Evolutionary conservation across 306 rosid species (phyloP).

Genomic region (Dalbergia cultrata): DNA sequence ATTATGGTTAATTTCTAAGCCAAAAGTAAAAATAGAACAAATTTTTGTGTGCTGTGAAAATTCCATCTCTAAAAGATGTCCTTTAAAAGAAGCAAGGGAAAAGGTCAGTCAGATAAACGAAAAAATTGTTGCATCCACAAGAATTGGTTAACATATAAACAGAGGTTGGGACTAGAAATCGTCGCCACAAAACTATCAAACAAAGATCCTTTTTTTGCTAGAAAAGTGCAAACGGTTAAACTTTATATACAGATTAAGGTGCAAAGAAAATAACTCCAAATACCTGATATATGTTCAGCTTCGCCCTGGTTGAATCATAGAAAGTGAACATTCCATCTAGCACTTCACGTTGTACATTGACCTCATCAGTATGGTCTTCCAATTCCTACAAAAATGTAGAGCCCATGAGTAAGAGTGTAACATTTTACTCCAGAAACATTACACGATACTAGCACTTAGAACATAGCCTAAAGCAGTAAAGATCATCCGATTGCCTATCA

Average conservation of each 20-base stretch:
- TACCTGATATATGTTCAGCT: conserved; percentile 89
- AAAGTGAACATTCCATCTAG: conserved; percentile 92
- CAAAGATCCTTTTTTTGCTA: conserved; percentile 37
- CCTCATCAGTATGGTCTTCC: conserved; percentile 86
- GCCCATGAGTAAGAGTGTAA: conserved; percentile 33
- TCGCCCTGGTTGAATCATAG: conserved; percentile 76
- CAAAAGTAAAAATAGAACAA: conserved; percentile 8
- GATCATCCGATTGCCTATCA: conserved; percentile 9
- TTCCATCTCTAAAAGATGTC: not conserved
- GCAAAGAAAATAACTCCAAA: conserved; percentile 34
- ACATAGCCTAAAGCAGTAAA: not conserved
- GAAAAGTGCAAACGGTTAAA: not conserved
- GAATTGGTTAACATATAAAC: conserved; percentile 23
- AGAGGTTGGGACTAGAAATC: conserved; percentile 11
- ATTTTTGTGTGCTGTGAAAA: not conserved
- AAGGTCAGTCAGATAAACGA: no score
- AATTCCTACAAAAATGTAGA: conserved; percentile 70
- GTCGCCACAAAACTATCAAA: not conserved
- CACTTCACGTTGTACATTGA: conserved; percentile 81
- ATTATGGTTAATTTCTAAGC: not conserved
- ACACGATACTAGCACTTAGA: conserved; percentile 3
- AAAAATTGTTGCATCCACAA: not conserved
- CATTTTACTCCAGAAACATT: conserved; percentile 31
- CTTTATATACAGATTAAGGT: conserved; percentile 1
- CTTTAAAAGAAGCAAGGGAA: not conserved